A percentile compares a stretch with the other conserved stretches of the same genome.
phyloP scores from a whole-genome alignment of 169 alveolate genomes.

The Plasmodium berghei region DNA sequence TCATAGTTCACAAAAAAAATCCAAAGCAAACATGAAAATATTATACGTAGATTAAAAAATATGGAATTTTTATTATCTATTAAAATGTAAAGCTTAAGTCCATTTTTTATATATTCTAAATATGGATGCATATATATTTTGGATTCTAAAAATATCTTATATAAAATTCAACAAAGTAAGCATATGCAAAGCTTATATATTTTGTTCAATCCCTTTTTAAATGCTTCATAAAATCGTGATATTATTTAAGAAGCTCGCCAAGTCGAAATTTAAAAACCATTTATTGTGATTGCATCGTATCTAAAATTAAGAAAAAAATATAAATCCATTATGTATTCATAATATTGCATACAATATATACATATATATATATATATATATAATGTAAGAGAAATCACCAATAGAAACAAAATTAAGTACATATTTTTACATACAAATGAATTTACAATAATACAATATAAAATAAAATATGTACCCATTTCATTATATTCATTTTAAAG shows the following conservation, averaged over 20 bases:
- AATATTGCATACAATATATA: neutral
- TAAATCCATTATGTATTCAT: neutral
- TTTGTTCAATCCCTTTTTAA: neutral
- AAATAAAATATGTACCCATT: constrained; percentile 12
- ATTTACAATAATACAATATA: neutral
- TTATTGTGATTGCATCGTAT: constrained; percentile 15
- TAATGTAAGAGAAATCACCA: neutral
- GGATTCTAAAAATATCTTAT: too few relatives aligned
- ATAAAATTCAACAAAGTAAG: too few relatives aligned
- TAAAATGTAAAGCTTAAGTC: too few relatives aligned
- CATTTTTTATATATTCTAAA: too few relatives aligned
- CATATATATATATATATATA: constrained; percentile 4
- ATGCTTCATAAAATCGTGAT: constrained; percentile 15
- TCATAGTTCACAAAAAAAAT: too few relatives aligned
- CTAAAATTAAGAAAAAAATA: constrained; percentile 7
- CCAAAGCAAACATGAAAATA: too few relatives aligned
- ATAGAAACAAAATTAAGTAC: neutral
- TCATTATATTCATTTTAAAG: constrained; percentile 5
- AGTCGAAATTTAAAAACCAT: constrained; percentile 63
- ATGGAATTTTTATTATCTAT: too few relatives aligned
- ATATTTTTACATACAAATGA: neutral
- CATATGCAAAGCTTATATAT: too few relatives aligned
- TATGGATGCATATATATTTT: too few relatives aligned
- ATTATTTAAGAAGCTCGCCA: constrained; percentile 23
- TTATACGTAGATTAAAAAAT: too few relatives aligned